A percentile compares a stretch with the other conserved stretches of the same genome.
These are phyloP conservation scores for Solanum pinnatisectum DNA, from an alignment of 257 asterid species.

Conservation along the genomic window DNA sequence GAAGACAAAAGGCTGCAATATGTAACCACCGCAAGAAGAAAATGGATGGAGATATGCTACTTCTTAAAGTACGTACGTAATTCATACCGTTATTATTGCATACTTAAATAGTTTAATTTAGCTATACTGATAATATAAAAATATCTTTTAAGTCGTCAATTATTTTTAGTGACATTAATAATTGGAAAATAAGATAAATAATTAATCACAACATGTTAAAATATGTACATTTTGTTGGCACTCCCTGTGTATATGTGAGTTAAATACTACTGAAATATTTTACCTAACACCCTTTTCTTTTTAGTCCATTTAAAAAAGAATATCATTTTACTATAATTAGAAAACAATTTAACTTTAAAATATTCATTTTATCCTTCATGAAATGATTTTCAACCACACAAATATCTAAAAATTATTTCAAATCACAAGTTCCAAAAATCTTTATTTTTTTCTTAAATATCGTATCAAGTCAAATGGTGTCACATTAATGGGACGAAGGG, in stretches of 20 bases:
- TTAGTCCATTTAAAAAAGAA: rapidly evolving
- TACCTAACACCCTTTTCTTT: rapidly evolving
- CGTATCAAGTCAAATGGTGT: no score
- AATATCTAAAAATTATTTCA: no score
- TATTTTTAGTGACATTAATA: background rate
- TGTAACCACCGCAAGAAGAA: background rate
- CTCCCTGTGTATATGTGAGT: background rate
- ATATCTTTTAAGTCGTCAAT: background rate
- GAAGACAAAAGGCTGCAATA: background rate
- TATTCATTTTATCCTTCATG: no score
- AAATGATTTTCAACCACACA: background rate
- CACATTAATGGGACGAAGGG: no score
- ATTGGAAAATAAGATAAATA: background rate
- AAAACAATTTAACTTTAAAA: no score
- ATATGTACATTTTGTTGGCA: background rate
- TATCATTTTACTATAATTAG: no score
- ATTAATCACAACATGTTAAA: background rate
- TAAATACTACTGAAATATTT: no score
- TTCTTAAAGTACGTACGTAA: background rate
- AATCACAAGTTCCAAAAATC: no score
- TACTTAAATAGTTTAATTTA: background rate
- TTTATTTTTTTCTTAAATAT: no score
- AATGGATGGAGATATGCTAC: background rate
- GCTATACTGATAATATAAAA: background rate
- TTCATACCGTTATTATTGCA: background rate